phyloP scores from a whole-genome alignment of 371 early-diverging fungal genomes.

The Saksenaea oblongispora region DNA sequence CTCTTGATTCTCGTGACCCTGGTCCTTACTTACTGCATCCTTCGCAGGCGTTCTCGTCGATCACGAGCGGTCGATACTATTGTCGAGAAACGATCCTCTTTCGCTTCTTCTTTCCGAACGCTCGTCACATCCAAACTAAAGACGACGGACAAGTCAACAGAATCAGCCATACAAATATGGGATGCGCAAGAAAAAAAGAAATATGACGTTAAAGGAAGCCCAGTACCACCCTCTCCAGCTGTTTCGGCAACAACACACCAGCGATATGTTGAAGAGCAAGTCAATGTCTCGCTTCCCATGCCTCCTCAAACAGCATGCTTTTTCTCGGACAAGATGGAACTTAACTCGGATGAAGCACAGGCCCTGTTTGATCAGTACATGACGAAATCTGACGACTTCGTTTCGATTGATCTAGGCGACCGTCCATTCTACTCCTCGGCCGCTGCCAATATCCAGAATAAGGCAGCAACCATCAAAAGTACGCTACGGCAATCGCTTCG shows the following conservation, averaged over 20 bases:
- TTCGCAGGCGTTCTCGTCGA: conserved; percentile 1
- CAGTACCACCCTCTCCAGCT: background rate
- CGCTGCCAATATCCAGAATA: conserved; percentile 21
- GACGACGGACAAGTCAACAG: background rate
- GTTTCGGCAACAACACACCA: background rate
- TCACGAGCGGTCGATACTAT: background rate
- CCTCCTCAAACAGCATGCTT: conserved; percentile 32
- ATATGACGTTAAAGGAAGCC: background rate
- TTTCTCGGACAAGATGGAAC: conserved; percentile 48
- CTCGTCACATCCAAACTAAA: background rate
- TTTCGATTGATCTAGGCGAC: conserved; percentile 16
- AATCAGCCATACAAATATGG: background rate
- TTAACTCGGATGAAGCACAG: conserved; percentile 34
- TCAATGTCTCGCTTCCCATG: conserved; percentile 17
- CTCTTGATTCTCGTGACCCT: background rate
- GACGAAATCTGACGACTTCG: conserved; percentile 13
- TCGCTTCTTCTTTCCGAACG: background rate
- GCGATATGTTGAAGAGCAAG: background rate
- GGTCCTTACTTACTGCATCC: conserved; percentile 1
- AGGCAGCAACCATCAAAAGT: conserved; percentile 31
- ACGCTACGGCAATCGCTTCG: conserved; percentile 37
- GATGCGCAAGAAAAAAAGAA: background rate
- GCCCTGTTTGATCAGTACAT: conserved; percentile 32
- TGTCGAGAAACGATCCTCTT: background rate
- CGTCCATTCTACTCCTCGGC: conserved; percentile 3